These are phyloP conservation scores for Nothomitra cinnamomea DNA, from an alignment of 2,329 filamentous ascomycete genomes.

Conservation along the genomic window DNA sequence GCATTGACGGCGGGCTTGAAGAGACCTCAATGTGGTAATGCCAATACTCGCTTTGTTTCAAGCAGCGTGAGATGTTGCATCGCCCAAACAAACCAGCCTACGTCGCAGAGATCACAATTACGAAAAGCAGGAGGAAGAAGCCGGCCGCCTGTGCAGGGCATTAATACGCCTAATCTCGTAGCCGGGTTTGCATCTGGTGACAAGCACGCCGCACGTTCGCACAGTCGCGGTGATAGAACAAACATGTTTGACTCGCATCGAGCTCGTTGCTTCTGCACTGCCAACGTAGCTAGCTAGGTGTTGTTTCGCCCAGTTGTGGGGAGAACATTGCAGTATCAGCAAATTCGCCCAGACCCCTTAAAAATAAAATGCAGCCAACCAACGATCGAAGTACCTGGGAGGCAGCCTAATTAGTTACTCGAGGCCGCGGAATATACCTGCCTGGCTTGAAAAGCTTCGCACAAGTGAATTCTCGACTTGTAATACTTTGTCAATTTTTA, in stretches of 20 bases:
- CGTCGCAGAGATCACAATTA: neutral
- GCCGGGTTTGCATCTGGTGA: neutral
- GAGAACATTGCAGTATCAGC: neutral
- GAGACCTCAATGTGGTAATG: neutral
- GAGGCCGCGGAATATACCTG: neutral
- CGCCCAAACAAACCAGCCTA: constrained; percentile 1
- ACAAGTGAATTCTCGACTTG: neutral
- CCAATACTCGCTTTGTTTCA: neutral
- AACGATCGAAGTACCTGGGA: neutral
- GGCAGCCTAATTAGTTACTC: neutral
- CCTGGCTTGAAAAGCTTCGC: neutral
- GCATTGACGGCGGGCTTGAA: neutral
- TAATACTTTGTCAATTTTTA: neutral
- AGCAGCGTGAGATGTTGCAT: constrained; percentile 1
- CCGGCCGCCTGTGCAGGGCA: neutral
- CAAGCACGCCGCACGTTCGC: neutral
- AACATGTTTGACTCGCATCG: neutral
- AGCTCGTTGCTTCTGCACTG: neutral
- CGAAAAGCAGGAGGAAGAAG: neutral
- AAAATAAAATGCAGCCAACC: neutral
- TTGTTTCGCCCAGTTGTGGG: neutral
- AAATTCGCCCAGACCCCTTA: neutral
- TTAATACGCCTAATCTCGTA: neutral
- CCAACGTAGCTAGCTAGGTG: neutral
- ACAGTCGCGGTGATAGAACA: neutral